Conservation (phyloP, 495 filamentous ascomycete species). For the Lepraria neglecta region DNA sequence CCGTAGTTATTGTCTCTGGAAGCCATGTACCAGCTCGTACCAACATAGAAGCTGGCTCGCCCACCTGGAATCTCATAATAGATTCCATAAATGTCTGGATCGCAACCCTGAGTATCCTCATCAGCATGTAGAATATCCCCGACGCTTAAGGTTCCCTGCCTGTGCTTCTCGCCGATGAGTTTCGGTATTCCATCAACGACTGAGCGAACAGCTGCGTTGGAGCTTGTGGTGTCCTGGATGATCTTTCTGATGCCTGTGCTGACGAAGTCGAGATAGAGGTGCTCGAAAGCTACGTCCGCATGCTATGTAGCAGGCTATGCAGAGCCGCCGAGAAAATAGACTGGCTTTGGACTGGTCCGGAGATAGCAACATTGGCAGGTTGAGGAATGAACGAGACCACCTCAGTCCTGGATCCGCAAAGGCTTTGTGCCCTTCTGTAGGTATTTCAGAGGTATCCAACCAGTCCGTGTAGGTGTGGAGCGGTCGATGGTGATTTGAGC, state of each 20-base stretch:
- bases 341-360: background rate
- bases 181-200: too few species aligned
- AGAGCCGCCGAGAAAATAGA: background rate
- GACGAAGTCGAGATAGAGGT: background rate
- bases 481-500: background rate
- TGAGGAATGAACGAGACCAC: background rate
- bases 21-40: background rate
- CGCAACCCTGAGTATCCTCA: too few species aligned
- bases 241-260: background rate
- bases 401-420: background rate
- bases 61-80: too few species aligned
- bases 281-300: background rate
- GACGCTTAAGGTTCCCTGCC: too few species aligned
- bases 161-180: too few species aligned
- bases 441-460: background rate
- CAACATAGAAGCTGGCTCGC: background rate
- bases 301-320: background rate
- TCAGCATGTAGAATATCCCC: too few species aligned
- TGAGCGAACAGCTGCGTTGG: background rate
- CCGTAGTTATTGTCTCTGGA: background rate
- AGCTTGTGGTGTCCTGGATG: background rate
- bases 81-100: too few species aligned
- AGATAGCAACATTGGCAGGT: background rate
- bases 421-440: background rate
- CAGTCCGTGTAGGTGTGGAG: background rate